A percentile compares a stretch with the other conserved stretches of the same genome.
Conservation (phyloP, 1,139 yeast species). For the Suhomyces bolitotheri region DNA sequence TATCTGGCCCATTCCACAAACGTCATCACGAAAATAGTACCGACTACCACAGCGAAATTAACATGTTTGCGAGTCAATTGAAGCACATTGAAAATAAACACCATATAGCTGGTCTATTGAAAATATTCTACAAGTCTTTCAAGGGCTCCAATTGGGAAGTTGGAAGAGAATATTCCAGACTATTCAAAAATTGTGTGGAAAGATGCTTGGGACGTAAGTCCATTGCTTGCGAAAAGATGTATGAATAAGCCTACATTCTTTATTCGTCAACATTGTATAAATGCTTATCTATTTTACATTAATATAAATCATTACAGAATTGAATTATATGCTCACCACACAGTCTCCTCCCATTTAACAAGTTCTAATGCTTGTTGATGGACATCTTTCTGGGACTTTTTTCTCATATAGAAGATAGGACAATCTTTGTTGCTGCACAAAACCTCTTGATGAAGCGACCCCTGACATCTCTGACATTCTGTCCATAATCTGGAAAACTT, state of each 20-base stretch:
- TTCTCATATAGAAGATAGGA: constrained; percentile 96
- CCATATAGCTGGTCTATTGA: constrained; percentile 55
- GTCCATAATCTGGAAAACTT: constrained; percentile 94
- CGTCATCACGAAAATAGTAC: constrained; percentile 4
- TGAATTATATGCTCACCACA: constrained; percentile 41
- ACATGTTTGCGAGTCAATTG: constrained; percentile 9
- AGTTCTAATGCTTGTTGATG: constrained; percentile 67
- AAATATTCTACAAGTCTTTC: constrained; percentile 29
- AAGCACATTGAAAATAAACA: constrained; percentile 34
- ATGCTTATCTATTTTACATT: not conserved
- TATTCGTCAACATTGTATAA: not conserved
- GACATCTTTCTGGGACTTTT: constrained; percentile 88
- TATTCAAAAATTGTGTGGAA: constrained; percentile 55
- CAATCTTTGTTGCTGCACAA: constrained; percentile 94
- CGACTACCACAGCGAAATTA: constrained; percentile 9
- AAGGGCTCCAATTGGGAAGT: constrained; percentile 55
- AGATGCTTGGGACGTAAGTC: constrained; percentile 53
- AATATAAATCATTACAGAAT: not conserved
- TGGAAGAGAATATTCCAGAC: constrained; percentile 55
- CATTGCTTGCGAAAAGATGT: constrained; percentile 53
- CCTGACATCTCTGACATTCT: constrained; percentile 97
- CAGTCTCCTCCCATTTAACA: constrained; percentile 66
- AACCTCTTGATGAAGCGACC: constrained; percentile 93
- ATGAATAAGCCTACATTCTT: constrained; percentile 18
- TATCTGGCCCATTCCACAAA: constrained; percentile 24